These are phyloP conservation scores for Clitopilus hobsonii DNA, from an alignment of 768 basidiomycete genomes.

Conservation along the genomic window DNA sequence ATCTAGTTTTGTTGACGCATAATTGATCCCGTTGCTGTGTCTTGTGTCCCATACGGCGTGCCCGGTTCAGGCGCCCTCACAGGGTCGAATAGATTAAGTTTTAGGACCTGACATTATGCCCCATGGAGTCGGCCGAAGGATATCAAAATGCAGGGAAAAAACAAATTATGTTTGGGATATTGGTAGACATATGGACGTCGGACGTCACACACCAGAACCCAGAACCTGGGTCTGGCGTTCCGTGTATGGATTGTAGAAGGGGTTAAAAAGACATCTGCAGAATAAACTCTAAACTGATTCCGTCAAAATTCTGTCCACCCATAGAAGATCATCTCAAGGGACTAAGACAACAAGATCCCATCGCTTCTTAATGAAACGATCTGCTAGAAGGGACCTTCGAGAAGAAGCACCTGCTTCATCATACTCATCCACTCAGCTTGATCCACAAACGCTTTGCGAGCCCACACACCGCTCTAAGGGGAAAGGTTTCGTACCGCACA, in stretches of 20 bases:
- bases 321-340: not conserved
- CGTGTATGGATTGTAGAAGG: not conserved
- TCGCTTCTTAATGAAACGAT: not conserved
- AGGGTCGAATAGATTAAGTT: slow-evolving; percentile 17
- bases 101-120: slow-evolving; percentile 15
- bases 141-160: slow-evolving; percentile 1
- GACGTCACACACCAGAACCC: not conserved
- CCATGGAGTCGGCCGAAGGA: slow-evolving; percentile 3
- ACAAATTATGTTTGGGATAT: not conserved
- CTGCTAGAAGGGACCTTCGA: not conserved
- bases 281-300: not conserved
- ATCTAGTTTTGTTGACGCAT: slow-evolving; percentile 9
- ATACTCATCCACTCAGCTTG: not conserved
- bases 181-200: not conserved
- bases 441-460: too few species aligned
- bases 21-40: slow-evolving; percentile 16
- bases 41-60: slow-evolving; percentile 9
- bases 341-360: slow-evolving; percentile 1
- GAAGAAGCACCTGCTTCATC: not conserved
- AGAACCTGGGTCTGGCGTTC: not conserved
- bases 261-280: not conserved
- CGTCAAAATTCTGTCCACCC: not conserved
- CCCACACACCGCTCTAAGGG: too few species aligned
- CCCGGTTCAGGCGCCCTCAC: slow-evolving; percentile 7
- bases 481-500: too few species aligned